Conservation (phyloP, 2,329 filamentous ascomycete genomes). For the Monosporascus sp. region DNA sequence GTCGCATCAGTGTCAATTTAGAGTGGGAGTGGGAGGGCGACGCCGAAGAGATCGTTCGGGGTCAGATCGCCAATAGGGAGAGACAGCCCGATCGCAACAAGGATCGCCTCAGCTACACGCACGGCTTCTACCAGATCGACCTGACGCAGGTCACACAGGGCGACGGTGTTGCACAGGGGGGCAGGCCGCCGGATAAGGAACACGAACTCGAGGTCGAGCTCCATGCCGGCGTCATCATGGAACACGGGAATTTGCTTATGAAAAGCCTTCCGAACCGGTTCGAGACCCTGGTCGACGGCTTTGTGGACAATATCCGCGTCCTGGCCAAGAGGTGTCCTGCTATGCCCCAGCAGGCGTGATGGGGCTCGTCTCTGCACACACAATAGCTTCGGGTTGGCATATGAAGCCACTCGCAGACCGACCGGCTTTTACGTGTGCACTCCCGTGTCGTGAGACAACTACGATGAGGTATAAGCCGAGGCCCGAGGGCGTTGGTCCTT, state of each 20-base stretch:
- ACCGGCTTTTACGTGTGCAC: no score
- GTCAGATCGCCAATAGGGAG: constrained; percentile 31
- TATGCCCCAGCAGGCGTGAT: not conserved
- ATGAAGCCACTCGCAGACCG: no score
- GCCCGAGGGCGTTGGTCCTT: no score
- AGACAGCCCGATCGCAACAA: constrained; percentile 64
- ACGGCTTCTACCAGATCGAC: constrained; percentile 84
- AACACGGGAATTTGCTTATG: constrained; percentile 57
- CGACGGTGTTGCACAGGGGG: constrained; percentile 28
- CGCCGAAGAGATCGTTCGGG: constrained; percentile 47
- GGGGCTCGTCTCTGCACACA: not conserved
- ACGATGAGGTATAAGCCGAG: no score
- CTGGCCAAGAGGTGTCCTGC: constrained; percentile 36
- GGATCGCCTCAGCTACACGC: constrained; percentile 85
- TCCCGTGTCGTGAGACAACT: no score
- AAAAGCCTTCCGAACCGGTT: constrained; percentile 52
- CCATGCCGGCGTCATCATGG: constrained; percentile 54
- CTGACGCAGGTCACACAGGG: constrained; percentile 76
- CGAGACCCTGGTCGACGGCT: constrained; percentile 62
- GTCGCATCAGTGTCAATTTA: constrained; percentile 87
- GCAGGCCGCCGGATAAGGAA: constrained; percentile 50
- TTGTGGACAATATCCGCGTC: constrained; percentile 67
- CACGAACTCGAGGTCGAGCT: constrained; percentile 81
- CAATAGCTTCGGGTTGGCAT: no score
- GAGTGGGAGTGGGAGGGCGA: constrained; percentile 83